phyloP scores from a whole-genome alignment of 495 filamentous ascomycete species.

The Xylaria acuta region DNA sequence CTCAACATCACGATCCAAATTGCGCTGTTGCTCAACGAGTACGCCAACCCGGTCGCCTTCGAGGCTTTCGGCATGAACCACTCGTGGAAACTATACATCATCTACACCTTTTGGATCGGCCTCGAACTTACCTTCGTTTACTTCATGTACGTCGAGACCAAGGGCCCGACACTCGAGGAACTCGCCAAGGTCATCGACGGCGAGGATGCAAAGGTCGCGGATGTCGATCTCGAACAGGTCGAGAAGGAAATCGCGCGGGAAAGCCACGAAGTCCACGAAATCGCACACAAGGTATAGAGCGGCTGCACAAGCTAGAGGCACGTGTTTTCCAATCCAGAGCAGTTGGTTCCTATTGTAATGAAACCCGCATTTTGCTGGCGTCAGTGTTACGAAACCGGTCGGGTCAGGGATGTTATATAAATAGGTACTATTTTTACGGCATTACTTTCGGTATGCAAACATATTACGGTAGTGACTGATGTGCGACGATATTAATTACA shows the following conservation, averaged over 20 bases:
- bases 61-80: conserved; percentile 50
- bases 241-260: conserved; percentile 43
- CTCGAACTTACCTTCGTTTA: conserved; percentile 65
- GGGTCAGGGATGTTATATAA: conserved; percentile 4
- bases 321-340: not conserved
- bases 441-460: conserved; percentile 1
- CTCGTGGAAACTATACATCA: conserved; percentile 67
- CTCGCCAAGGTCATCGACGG: conserved; percentile 68
- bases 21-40: conserved; percentile 60
- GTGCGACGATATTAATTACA: conserved; percentile 20
- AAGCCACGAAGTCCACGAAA: conserved; percentile 43
- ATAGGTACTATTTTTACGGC: conserved; percentile 8
- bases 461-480: not conserved
- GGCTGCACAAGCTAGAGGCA: not conserved
- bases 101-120: conserved; percentile 68
- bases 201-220: conserved; percentile 57
- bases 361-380: conserved; percentile 23
- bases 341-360: conserved; percentile 19
- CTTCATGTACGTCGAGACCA: conserved; percentile 72
- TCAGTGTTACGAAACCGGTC: conserved; percentile 11
- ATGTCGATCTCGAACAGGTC: conserved; percentile 48
- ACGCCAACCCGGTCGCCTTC: conserved; percentile 68
- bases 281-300: conserved; percentile 33
- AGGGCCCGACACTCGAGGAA: conserved; percentile 69
- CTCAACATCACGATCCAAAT: conserved; percentile 59